Base-by-base conservation (phyloP, 495 filamentous ascomycete species). In the Aspergillus wentii region DNA sequence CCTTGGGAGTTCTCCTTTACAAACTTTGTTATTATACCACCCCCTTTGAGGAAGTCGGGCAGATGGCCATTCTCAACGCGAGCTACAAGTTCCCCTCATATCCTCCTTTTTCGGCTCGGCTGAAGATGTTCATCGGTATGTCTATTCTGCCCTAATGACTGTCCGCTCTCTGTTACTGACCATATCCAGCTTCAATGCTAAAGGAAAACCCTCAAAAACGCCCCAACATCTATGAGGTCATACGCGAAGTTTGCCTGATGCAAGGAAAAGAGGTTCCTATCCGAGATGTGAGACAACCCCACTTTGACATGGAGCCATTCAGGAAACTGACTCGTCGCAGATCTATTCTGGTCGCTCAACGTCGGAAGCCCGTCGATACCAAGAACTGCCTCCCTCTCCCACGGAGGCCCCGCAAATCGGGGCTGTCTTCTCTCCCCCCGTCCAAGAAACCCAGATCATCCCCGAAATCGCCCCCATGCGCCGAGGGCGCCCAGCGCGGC, bases 11-110 rank as follows among this genome's bases (percentile, higher is more conserved):
- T 20, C 71, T 98, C 32, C 69, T 98, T 33, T 98, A 97, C 71
- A 98, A 98, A 71, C 74, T 98, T 37, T 98, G 92, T 68, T 98
- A 97, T 68, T 98, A 97, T 68, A 98, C 94, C 18, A 98, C 92
- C 7, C 92, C 92, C 3, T 98, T 98, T 53, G 92, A 98, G 63
- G 94, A 96, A 39, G 86, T 92, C 49, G 92, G 92, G 14, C 90
- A 95, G 65, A 86, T 97, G 64, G 92, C 92, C n/a, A 98, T 98
- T 47, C 69, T 98, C 27, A 97, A 96, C 55, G 92, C 94, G 27
- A 94, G 77, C 51, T 98, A 85, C 78, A 92, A 87, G 57, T 97
- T 84, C 57, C 94, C 94, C 15, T 69, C 71, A 28, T 86, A 96
- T 52, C 92, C 92, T 19, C 55, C 72, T 15, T 97, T 97, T 61